Evolutionary conservation across 371 early-diverging fungal genomes (phyloP).

Genomic region (Zancudomyces culisetae): DNA sequence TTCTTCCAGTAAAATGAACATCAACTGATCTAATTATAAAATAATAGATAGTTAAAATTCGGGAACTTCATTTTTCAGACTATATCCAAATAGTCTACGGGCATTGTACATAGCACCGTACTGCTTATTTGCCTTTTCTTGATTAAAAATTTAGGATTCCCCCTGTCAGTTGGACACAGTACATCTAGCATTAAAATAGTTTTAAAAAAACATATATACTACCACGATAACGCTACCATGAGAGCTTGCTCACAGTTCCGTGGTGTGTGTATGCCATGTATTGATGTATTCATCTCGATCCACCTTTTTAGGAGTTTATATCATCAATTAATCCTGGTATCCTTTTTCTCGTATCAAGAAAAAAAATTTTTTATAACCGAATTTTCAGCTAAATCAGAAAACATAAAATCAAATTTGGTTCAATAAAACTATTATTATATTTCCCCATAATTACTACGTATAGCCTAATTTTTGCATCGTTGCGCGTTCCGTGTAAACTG

Average conservation of each 20-base stretch:
- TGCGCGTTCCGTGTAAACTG: too few species aligned
- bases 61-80: not conserved
- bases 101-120: not conserved
- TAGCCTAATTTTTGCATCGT: not conserved
- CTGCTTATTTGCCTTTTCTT: not conserved
- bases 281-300: not conserved
- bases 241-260: not conserved
- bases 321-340: too few species aligned
- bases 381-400: not conserved
- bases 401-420: not conserved
- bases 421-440: not conserved
- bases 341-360: too few species aligned
- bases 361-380: too few species aligned
- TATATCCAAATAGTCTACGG: not conserved
- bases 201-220: not conserved
- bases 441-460: not conserved
- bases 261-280: not conserved
- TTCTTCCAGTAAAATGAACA: too few species aligned
- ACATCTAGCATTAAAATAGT: not conserved
- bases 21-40: too few species aligned
- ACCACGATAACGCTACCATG: not conserved
- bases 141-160: not conserved
- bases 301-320: not conserved
- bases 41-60: too few species aligned
- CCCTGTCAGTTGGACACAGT: not conserved